phyloP scores from a whole-genome alignment of 2,329 filamentous ascomycete genomes.

The Trichophyton benhamiae region DNA sequence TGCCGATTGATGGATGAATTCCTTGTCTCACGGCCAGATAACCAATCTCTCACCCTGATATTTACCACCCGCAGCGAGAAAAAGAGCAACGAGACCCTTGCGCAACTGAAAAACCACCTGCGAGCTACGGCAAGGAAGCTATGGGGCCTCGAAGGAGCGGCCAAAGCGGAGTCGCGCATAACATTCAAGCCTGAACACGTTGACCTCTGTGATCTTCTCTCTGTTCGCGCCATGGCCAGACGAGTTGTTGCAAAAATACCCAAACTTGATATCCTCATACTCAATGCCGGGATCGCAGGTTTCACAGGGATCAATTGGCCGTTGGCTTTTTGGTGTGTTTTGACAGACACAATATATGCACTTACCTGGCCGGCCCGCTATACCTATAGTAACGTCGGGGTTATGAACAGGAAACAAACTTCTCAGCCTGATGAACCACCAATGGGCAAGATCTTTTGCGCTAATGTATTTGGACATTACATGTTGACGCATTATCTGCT shows the following conservation, averaged over 20 bases:
- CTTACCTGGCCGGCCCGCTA: constrained; percentile 61
- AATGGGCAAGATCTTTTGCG: constrained; percentile 73
- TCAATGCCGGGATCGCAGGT: constrained; percentile 81
- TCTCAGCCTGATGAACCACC: constrained; percentile 39
- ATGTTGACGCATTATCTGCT: constrained; percentile 69
- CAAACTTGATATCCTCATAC: constrained; percentile 64
- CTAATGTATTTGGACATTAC: constrained; percentile 94
- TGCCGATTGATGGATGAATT: constrained; percentile 85
- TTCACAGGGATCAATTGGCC: constrained; percentile 70
- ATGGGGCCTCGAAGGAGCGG: neutral
- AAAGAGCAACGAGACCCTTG: constrained; percentile 64
- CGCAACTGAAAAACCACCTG: constrained; percentile 51
- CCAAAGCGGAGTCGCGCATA: constrained; percentile 25
- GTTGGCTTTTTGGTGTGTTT: constrained; percentile 41
- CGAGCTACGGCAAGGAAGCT: constrained; percentile 20
- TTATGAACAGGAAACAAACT: constrained; percentile 43
- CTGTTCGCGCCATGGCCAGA: constrained; percentile 42
- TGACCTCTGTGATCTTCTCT: constrained; percentile 45
- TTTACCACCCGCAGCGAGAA: constrained; percentile 64
- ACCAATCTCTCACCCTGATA: constrained; percentile 63
- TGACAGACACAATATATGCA: constrained; percentile 54
- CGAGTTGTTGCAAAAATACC: constrained; percentile 44
- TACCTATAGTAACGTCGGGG: constrained; percentile 53
- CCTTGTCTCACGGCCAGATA: constrained; percentile 53
- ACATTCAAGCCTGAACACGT: constrained; percentile 45